Evolutionary conservation across 768 basidiomycete genomes (phyloP).

Genomic region (Kwoniella sp.): DNA sequence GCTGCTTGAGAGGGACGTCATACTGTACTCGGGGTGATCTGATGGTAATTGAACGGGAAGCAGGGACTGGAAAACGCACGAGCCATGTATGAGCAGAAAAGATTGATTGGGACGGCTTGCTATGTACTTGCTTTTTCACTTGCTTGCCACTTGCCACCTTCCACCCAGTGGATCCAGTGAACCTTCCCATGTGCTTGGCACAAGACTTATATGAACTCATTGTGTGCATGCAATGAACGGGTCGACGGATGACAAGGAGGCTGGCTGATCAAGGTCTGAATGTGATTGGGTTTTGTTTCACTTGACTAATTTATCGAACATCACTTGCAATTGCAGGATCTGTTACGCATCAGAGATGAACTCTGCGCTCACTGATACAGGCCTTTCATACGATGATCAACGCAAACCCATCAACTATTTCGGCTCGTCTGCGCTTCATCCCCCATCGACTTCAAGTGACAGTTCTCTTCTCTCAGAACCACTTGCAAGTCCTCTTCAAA

Average conservation of each 20-base stretch:
- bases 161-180: too few relatives aligned
- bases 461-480: too few relatives aligned
- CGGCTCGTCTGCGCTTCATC: too few relatives aligned
- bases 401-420: too few relatives aligned
- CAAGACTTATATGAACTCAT: too few relatives aligned
- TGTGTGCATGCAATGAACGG: not conserved
- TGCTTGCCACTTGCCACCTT: not conserved
- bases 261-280: not conserved
- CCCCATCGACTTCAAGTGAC: too few relatives aligned
- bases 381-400: not conserved
- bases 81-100: not conserved
- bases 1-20: too few relatives aligned
- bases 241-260: not conserved
- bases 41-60: not conserved
- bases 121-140: not conserved
- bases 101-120: not conserved
- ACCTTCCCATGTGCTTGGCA: too few relatives aligned
- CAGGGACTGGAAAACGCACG: not conserved
- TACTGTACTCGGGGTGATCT: not conserved
- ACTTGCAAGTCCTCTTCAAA: too few relatives aligned
- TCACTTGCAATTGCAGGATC: too few relatives aligned
- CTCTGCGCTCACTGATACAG: not conserved
- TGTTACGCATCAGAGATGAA: not conserved
- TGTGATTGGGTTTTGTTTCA: not conserved
- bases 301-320: not conserved